Base-by-base conservation (phyloP, 192 early-diverging fungal species). In the Coemansia sp. region DNA sequence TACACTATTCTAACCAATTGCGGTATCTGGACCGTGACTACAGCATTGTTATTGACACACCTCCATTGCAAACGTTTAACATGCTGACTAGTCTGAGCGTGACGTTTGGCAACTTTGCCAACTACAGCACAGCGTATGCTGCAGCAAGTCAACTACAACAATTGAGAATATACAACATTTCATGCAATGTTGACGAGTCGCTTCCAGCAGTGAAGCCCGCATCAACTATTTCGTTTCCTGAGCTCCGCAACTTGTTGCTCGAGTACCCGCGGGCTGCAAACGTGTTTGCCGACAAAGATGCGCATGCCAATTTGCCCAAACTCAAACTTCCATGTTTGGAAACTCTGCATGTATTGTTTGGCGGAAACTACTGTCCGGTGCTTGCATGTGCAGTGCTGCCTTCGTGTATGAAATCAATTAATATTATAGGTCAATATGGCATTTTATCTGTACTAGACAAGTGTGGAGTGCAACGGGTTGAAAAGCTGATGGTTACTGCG, bases 321-420 rank as follows among this genome's bases (percentile, higher is more conserved):
- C 5, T 56, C 15, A 15, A 37, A 5, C 17, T 37, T 5, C 55
- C 55, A 2, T 32, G 37, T 3, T 14, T 56, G 29, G 29, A 56
- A 56, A 21, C 29, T 21, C n/a, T 56, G 19, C 5, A 25, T 2
- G 8, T 56, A n/a, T 19, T 37, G 6, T 56, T 21, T 37, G 29
- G 55, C 2, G 35, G 35, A 6, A 19, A 19, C 17, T 56, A 56
- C 21, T 56, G 55, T 22, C 55, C 55, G 8, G 19, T 56, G 35
- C 35, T 56, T 4, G 55, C 55, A 4, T 12, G n/a, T 56, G 29
- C 55, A 15, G n/a, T 14, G 55, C 21, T 56, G 35, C 55, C 55
- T 17, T 4, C n/a, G 6, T 4, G 25, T 11, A 56, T 56, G 55
- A 22, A 37, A 0, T 37, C n/a, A 15, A 21, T 56, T 11, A 25